phyloP scores from a whole-genome alignment of 202 grass and related monocot species.

The Musa balbisiana region DNA sequence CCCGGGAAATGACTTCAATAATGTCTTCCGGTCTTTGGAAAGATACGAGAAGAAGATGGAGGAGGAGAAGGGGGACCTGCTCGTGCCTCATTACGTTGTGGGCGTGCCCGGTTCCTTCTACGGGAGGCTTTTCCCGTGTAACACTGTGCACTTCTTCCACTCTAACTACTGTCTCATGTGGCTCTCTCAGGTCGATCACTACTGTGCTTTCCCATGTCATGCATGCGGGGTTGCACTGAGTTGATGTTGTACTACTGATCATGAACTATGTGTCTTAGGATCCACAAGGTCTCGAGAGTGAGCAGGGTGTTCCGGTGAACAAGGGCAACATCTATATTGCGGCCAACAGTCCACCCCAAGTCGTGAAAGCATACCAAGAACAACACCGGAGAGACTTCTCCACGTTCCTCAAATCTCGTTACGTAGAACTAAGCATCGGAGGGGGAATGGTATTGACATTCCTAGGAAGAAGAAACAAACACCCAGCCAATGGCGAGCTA shows the following conservation, averaged over 20 bases:
- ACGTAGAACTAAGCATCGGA: constrained; percentile 28
- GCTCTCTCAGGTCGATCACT: constrained; percentile 36
- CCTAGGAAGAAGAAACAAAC: constrained; percentile 32
- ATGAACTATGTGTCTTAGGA: constrained; percentile 7
- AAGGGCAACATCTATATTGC: constrained; percentile 28
- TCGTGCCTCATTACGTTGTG: constrained; percentile 42
- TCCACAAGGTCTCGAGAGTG: constrained; percentile 23
- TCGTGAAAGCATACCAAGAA: constrained; percentile 35
- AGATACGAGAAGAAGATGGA: constrained; percentile 6
- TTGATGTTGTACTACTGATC: neutral
- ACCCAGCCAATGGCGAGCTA: constrained; percentile 18
- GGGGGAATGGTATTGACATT: constrained; percentile 51
- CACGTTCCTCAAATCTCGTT: constrained; percentile 39
- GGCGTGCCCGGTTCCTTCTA: constrained; percentile 22
- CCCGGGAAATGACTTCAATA: constrained; percentile 60
- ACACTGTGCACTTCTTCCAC: neutral
- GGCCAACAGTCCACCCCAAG: neutral
- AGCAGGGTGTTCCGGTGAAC: neutral
- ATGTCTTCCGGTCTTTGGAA: constrained; percentile 41
- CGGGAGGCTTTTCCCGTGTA: neutral
- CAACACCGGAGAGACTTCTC: constrained; percentile 45
- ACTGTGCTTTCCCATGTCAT: too few relatives aligned
- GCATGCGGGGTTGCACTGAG: neutral
- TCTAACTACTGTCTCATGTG: constrained; percentile 56
- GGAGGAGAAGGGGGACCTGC: constrained; percentile 13